These are phyloP conservation scores for Euphrasia confusa DNA, from an alignment of 257 asterid genomes.

Conservation along the genomic window DNA sequence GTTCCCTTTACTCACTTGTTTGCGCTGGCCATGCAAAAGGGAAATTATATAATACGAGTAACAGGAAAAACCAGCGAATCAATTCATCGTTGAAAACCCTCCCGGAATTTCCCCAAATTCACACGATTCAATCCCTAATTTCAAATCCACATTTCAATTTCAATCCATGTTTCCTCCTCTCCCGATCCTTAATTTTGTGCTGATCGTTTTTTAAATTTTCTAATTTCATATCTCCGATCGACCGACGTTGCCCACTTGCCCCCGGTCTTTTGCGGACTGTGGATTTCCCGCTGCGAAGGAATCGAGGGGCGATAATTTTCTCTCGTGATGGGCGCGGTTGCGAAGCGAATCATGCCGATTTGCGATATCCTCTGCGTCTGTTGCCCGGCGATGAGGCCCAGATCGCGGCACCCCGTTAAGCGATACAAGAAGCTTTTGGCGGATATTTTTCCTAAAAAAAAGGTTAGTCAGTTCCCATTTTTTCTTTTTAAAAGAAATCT, in stretches of 20 bases:
- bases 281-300: conserved; percentile 10
- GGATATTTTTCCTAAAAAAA: conserved; percentile 56
- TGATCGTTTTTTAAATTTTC: too few relatives aligned
- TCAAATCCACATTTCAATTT: too few relatives aligned
- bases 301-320: conserved; percentile 20
- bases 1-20: too few relatives aligned
- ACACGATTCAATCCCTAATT: too few relatives aligned
- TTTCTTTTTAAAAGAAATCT: neutral
- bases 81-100: too few relatives aligned
- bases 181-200: too few relatives aligned
- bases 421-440: conserved; percentile 67
- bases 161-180: too few relatives aligned
- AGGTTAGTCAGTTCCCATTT: conserved; percentile 32
- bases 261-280: conserved; percentile 8
- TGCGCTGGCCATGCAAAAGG: too few relatives aligned
- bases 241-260: neutral
- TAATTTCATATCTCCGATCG: too few relatives aligned
- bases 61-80: too few relatives aligned
- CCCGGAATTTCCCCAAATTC: too few relatives aligned
- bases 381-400: conserved; percentile 70
- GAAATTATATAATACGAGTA: too few relatives aligned
- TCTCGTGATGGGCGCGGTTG: conserved; percentile 46
- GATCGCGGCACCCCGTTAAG: conserved; percentile 81
- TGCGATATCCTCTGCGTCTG: conserved; percentile 63
- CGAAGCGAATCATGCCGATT: conserved; percentile 55